Conservation (phyloP, 441 rosid genomes). For the Aquilaria agallochum region DNA sequence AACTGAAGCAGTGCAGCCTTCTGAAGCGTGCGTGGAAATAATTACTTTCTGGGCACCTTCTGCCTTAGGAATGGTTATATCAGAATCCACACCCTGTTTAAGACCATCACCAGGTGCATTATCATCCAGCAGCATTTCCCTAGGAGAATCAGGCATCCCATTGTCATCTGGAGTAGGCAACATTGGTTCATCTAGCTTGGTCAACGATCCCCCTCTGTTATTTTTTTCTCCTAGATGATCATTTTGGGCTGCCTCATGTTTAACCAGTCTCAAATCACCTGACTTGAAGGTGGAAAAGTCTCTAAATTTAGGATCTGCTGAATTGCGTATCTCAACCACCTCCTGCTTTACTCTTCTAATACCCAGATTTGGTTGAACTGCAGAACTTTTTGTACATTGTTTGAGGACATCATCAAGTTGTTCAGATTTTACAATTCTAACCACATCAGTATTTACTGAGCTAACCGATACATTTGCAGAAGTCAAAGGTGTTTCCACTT, state of each 20-base stretch:
- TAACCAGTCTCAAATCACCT: conserved; percentile 31
- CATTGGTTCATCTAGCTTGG: conserved; percentile 20
- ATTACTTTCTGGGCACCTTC: conserved; percentile 13
- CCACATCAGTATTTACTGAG: conserved; percentile 22
- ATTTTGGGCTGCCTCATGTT: conserved; percentile 45
- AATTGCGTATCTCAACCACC: conserved; percentile 25
- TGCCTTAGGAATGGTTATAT: no score
- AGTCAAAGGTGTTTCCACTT: conserved; percentile 12
- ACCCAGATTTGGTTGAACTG: conserved; percentile 19
- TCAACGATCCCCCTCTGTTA: conserved; percentile 24
- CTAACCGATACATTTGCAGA: conserved; percentile 20
- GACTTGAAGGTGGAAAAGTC: conserved; percentile 18
- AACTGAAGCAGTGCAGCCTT: conserved; percentile 11
- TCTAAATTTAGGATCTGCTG: conserved; percentile 19
- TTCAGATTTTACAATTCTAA: conserved; percentile 55
- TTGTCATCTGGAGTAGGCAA: conserved; percentile 16
- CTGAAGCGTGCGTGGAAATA: conserved; percentile 5
- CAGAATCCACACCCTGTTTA: no score
- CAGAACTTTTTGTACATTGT: conserved; percentile 17
- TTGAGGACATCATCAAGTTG: conserved; percentile 41
- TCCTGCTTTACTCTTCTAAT: conserved; percentile 42
- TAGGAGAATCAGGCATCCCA: conserved; percentile 19
- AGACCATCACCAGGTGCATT: not conserved
- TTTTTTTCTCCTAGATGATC: conserved; percentile 22
- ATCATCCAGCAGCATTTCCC: not conserved